Conservation (phyloP, 2,329 filamentous ascomycete genomes). For the Xylariaceae sp. region DNA sequence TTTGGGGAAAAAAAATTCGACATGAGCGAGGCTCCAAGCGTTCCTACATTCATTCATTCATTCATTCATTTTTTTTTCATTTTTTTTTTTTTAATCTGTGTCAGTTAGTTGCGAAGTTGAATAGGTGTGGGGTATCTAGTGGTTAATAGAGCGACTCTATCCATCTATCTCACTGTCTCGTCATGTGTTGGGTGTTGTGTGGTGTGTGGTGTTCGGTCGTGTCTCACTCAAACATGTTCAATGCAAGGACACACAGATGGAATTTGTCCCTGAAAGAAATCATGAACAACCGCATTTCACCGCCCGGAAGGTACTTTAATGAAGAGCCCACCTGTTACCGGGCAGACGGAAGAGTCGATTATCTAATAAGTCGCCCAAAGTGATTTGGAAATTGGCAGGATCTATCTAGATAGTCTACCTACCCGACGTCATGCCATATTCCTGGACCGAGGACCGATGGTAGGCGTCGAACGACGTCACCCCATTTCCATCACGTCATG, state of each 20-base stretch:
- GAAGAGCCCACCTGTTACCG: no score
- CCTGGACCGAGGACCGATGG: not conserved
- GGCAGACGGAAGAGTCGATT: no score
- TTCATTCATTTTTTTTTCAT: not conserved
- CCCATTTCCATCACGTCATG: constrained; percentile 6
- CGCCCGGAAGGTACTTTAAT: no score
- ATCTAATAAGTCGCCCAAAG: no score
- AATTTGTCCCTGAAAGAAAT: not conserved
- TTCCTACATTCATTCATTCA: constrained; percentile 37
- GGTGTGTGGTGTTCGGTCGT: not conserved
- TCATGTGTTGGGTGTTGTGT: constrained; percentile 4
- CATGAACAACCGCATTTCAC: no score
- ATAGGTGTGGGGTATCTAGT: not conserved
- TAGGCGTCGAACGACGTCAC: constrained; percentile 22
- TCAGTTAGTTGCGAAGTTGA: not conserved
- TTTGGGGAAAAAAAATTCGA: constrained; percentile 20
- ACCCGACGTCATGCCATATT: not conserved
- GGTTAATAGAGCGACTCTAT: not conserved
- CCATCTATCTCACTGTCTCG: not conserved
- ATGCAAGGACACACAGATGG: not conserved
- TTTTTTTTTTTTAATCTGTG: not conserved
- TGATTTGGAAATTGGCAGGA: no score
- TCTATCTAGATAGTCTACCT: no score
- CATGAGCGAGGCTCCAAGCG: constrained; percentile 48
- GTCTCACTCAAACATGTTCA: not conserved